Evolutionary conservation across 257 asterid genomes (phyloP).

Genomic region (Fraxinus pennsylvanica): DNA sequence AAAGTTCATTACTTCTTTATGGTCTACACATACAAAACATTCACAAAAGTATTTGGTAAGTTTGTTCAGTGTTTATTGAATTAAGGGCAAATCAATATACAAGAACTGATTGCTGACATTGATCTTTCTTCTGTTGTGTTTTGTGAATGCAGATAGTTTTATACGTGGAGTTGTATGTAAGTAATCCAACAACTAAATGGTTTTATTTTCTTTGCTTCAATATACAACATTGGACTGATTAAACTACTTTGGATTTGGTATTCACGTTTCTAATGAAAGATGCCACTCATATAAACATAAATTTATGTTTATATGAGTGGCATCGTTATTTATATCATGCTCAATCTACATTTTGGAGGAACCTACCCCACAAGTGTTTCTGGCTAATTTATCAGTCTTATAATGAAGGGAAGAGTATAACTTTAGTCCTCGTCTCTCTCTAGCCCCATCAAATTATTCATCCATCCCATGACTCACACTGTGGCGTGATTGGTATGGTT

Average conservation of each 20-base stretch:
- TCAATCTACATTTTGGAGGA: neutral
- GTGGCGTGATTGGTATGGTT: neutral
- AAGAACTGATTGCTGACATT: slow-evolving; percentile 20
- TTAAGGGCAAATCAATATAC: neutral
- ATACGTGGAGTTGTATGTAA: slow-evolving; percentile 90
- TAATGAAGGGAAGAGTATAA: too few species aligned
- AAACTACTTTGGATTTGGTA: neutral
- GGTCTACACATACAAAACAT: neutral
- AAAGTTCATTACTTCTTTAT: neutral
- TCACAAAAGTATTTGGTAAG: neutral
- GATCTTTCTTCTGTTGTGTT: slow-evolving; percentile 20
- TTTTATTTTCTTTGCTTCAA: neutral
- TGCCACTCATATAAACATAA: too few species aligned
- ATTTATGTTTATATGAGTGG: neutral
- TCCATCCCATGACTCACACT: neutral
- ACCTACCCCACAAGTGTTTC: neutral
- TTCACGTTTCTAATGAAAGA: neutral
- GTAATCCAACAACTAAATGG: slow-evolving; percentile 33
- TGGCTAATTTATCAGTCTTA: neutral
- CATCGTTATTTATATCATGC: neutral
- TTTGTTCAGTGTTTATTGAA: neutral
- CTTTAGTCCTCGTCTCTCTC: too few species aligned
- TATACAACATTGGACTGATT: neutral
- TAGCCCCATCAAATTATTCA: too few species aligned
- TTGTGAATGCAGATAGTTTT: slow-evolving; percentile 71